Evolutionary conservation across 176 grass and related monocot species (phyloP).

Genomic region (Ananas comosus): DNA sequence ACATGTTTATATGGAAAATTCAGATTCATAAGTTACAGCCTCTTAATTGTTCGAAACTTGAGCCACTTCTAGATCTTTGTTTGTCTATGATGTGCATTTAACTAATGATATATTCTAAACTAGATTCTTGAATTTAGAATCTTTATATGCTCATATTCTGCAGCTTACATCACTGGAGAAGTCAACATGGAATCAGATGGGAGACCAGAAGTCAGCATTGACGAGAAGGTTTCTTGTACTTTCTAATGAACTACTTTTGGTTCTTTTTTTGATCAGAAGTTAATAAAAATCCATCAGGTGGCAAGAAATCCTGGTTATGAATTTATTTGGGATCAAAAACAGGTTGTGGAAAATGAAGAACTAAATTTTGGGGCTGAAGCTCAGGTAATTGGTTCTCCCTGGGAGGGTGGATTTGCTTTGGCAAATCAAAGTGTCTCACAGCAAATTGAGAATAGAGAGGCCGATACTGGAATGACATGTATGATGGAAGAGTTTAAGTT

Average conservation of each 20-base stretch:
- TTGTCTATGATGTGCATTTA: neutral
- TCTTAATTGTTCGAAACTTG: neutral
- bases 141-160: constrained; percentile 30
- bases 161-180: constrained; percentile 54
- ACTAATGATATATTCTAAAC: neutral
- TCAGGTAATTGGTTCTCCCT: constrained; percentile 37
- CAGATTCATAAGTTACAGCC: no score
- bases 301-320: constrained; percentile 27
- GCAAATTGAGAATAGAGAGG: constrained; percentile 31
- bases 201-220: constrained; percentile 37
- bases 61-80: neutral
- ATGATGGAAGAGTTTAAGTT: constrained; percentile 51
- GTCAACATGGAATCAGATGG: constrained; percentile 46
- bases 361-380: constrained; percentile 40
- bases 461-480: constrained; percentile 35
- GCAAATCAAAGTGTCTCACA: constrained; percentile 60
- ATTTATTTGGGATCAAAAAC: constrained; percentile 46
- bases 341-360: constrained; percentile 66
- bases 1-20: neutral
- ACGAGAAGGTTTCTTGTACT: constrained; percentile 39
- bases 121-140: constrained; percentile 23
- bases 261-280: constrained; percentile 39
- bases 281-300: constrained; percentile 19
- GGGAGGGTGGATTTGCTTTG: constrained; percentile 56
- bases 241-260: constrained; percentile 38